Base-by-base conservation (phyloP, 2,329 filamentous ascomycete species). In the Talaromyces sp. region DNA sequence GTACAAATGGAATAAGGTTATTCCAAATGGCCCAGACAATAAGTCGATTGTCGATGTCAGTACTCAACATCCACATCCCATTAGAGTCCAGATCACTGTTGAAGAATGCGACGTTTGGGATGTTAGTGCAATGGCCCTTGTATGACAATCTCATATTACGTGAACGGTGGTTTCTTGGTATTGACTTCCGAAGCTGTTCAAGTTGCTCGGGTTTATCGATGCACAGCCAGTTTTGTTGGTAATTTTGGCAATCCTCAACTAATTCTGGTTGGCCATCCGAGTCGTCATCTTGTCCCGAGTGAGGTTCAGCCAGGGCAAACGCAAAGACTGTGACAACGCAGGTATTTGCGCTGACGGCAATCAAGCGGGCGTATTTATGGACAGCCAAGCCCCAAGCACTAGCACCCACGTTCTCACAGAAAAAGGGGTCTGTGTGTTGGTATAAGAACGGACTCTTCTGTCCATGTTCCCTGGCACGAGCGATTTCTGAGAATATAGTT, bases 301-400 rank as follows among this genome's bases (percentile, higher is more conserved):
- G 54, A n/a, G 67, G 57, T 50, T 78, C 73, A 3, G 79, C 74
- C 58, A 89, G 76, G 0, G 83, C 85, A 67, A 86, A 85, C 14
- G 85, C 84, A 67, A 86, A 84, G 0, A 89, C 78, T 3, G 80
- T 83, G 31, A 90, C 82, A 16, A 78, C 69, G 27, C 81, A 79
- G 0, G 82, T 84, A 72, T 99, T 99, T 0, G 90, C 87, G 68
- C 90, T 91, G 44, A 96, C 88, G 0, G 94, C 95, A 65, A 99
- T 89, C 64, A 97, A 79, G 0, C 93, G 87, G n/a, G 91, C 91
- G 65, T 87, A 79, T 64, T 86, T 83, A 73, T 98, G 94, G 10
- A 96, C 83, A 7, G 92, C 89, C 55, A 96, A 76, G 0, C 94
- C 95, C 95, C 95, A 99, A 2, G 93, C 94, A 63, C 91, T 94